phyloP scores from a whole-genome alignment of 768 basidiomycete species.

The Pleurotus sapidus region DNA sequence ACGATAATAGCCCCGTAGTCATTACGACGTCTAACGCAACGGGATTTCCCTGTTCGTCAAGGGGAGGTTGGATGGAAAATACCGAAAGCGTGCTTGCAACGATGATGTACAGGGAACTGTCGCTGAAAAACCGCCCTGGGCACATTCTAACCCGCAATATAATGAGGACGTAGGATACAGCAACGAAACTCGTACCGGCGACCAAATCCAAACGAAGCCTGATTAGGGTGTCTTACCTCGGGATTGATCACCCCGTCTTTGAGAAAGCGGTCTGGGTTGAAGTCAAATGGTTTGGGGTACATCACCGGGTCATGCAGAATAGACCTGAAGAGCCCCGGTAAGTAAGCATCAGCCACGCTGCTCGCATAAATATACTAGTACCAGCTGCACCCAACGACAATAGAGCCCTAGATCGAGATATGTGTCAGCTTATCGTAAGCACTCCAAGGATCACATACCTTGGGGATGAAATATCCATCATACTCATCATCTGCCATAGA shows the following conservation, averaged over 20 bases:
- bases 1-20: slow-evolving; percentile 6
- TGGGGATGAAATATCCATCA: slow-evolving; percentile 30
- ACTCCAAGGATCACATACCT: slow-evolving; percentile 19
- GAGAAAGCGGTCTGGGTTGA: slow-evolving; percentile 29
- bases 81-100: slow-evolving; percentile 15
- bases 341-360: too few species aligned
- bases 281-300: slow-evolving; percentile 19
- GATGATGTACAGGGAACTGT: slow-evolving; percentile 15
- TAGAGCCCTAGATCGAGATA: slow-evolving; percentile 23
- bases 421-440: background rate
- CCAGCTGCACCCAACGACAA: slow-evolving; percentile 28
- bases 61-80: slow-evolving; percentile 15
- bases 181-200: slow-evolving; percentile 18
- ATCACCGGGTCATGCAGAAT: slow-evolving; percentile 18
- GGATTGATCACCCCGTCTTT: slow-evolving; percentile 17
- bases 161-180: background rate
- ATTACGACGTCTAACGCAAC: slow-evolving; percentile 10
- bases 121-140: slow-evolving; percentile 19
- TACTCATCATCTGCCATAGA: slow-evolving; percentile 32
- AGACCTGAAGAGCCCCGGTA: slow-evolving; percentile 2
- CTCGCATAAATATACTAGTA: slow-evolving; percentile 5
- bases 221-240: slow-evolving; percentile 19
- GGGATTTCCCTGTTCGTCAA: slow-evolving; percentile 15
- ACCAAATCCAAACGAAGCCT: slow-evolving; percentile 29
- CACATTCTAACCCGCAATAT: slow-evolving; percentile 13